Base-by-base conservation (phyloP, 2,329 filamentous ascomycete genomes). In the Dothideomycetes sp. region DNA sequence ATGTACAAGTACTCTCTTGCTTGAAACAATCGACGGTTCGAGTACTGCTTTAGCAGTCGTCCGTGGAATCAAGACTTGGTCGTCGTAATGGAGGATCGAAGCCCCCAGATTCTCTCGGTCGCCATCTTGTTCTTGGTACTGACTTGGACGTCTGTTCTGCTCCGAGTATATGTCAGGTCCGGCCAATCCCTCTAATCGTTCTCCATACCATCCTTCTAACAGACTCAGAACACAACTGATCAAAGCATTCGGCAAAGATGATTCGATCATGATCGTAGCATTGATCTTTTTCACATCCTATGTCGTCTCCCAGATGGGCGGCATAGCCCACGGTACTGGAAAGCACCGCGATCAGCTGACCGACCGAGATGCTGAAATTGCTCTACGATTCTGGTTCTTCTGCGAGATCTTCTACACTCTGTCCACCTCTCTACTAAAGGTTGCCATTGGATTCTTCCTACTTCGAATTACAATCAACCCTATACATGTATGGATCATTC, bases 371-470 rank as follows among this genome's bases (percentile, higher is more conserved):
- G 53, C 52, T 4, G 46, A 45, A 32, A 56, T 32, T 14, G 18
- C 5, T 10, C 12, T 32, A 3, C 37, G 64, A 62, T 63, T 56
- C 46, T 75, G 70, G 70, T 75, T 68, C 57, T 61, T 75, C 18
- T 70, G 69, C 45, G 71, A 75, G 47, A 54, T 70, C n/a, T 65
- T 67, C 46, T 76, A 75, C 49, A 63, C 68, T 7, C 50, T 69
- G 38, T 60, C 64, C 5, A 70, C 62, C 18, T 60, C 64, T 31
- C 52, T 68, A 12, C 60, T 70, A 33, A 73, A 72, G 43, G 58
- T 72, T 27, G 66, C 71, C 1, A 68, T 76, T 35, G 68, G 62
- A 5, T 56, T 72, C 16, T 72, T 73, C 45, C 63, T 75, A 34
- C 63, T 75, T 10, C 66, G 71, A 35, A 61, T 76, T 11, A 67